phyloP scores from a whole-genome alignment of 2,329 filamentous ascomycete species.

The Nemania sp. region DNA sequence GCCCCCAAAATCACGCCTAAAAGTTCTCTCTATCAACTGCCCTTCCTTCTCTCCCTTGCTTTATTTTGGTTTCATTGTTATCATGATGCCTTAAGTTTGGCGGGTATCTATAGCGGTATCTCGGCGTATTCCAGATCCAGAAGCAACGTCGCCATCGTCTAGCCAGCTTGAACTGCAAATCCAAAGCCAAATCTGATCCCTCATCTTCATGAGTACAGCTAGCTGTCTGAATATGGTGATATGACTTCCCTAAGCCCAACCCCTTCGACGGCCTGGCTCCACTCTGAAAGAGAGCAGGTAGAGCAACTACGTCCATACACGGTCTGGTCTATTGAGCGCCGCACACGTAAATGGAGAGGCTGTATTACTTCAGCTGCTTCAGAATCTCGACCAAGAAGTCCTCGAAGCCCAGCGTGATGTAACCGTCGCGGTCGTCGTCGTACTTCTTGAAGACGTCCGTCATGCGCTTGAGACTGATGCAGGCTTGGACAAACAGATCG shows the following conservation, averaged over 20 bases:
- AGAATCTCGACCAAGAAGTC: conserved; percentile 75
- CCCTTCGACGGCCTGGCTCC: background rate
- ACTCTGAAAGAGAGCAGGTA: background rate
- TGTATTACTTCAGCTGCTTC: conserved; percentile 59
- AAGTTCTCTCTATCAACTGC: background rate
- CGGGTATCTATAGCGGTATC: conserved; percentile 23
- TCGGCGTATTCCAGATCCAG: conserved; percentile 4
- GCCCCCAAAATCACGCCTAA: background rate
- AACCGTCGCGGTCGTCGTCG: conserved; percentile 94
- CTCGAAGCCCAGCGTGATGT: conserved; percentile 82
- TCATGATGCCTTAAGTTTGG: conserved; percentile 11
- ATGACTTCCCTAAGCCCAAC: too few relatives aligned
- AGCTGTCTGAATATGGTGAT: background rate
- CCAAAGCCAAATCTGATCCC: background rate
- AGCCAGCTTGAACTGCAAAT: background rate
- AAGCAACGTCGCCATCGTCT: background rate
- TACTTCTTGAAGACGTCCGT: conserved; percentile 99
- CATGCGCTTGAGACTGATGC: conserved; percentile 96
- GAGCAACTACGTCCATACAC: background rate
- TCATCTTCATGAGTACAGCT: conserved; percentile 10
- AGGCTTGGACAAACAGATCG: conserved; percentile 96
- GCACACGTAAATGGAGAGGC: too few relatives aligned
- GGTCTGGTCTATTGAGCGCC: too few relatives aligned
- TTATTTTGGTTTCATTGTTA: background rate
- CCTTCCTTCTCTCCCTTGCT: background rate